These are phyloP conservation scores for Neocucurbitaria cava DNA, from an alignment of 2,329 filamentous ascomycete genomes.

Conservation along the genomic window DNA sequence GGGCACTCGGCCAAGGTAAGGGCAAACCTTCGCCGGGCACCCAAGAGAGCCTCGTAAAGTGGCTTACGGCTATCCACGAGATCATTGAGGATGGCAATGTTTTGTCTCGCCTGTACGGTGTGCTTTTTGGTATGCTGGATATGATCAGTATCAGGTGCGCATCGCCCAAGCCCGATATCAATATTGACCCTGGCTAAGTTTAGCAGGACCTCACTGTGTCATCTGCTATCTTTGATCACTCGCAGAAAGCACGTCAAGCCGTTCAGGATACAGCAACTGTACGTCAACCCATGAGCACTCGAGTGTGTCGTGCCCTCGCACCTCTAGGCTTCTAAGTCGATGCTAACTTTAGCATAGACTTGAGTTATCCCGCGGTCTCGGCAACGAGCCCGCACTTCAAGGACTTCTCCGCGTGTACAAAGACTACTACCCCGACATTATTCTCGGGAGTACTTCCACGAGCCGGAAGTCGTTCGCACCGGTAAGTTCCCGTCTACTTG, in stretches of 20 bases:
- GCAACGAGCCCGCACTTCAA: slow-evolving; percentile 74
- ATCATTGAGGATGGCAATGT: slow-evolving; percentile 68
- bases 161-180: slow-evolving; percentile 6
- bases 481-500: slow-evolving; percentile 40
- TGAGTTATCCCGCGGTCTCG: slow-evolving; percentile 56
- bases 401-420: slow-evolving; percentile 84
- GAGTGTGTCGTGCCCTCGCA: background rate
- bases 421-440: slow-evolving; percentile 89
- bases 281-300: slow-evolving; percentile 6
- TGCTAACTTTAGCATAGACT: slow-evolving; percentile 47
- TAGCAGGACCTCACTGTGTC: slow-evolving; percentile 64
- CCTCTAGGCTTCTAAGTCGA: background rate
- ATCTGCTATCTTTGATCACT: slow-evolving; percentile 80
- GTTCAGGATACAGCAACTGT: slow-evolving; percentile 78
- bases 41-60: slow-evolving; percentile 75
- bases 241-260: slow-evolving; percentile 82
- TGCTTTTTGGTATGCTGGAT: slow-evolving; percentile 82
- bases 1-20: slow-evolving; percentile 77
- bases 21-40: slow-evolving; percentile 75
- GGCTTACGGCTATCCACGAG: slow-evolving; percentile 80
- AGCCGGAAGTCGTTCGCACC: slow-evolving; percentile 48
- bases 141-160: slow-evolving; percentile 74
- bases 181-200: slow-evolving; percentile 27
- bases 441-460: slow-evolving; percentile 71
- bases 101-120: slow-evolving; percentile 73